Evolutionary conservation across 192 early-diverging fungal genomes (phyloP).

Genomic region (Spizellomyces sp.): DNA sequence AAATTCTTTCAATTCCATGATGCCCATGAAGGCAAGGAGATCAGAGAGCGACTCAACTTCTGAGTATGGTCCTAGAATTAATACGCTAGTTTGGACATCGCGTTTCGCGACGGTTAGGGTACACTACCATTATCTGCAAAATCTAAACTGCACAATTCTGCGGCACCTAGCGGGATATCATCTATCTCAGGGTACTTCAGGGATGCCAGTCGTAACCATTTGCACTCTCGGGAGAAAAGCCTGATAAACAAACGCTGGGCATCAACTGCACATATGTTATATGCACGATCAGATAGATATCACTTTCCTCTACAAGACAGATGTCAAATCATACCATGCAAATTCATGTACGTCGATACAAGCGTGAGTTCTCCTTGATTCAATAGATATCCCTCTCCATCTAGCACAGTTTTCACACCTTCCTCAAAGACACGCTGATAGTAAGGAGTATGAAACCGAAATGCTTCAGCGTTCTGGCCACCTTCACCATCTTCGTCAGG

Average conservation of each 20-base stretch:
- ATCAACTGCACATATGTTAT: not conserved
- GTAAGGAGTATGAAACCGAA: constrained; percentile 5
- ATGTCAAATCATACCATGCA: too few species aligned
- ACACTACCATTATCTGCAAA: not conserved
- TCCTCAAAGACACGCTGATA: constrained; percentile 32
- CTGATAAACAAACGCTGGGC: constrained; percentile 5
- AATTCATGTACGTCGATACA: not conserved
- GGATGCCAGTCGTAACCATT: constrained; percentile 15
- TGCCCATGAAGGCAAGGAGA: constrained; percentile 7
- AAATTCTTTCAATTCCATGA: constrained; percentile 10
- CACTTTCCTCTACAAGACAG: not conserved
- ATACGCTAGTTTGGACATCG: too few species aligned
- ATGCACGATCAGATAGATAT: constrained; percentile 3
- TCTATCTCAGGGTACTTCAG: constrained; percentile 25
- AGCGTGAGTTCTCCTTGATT: not conserved
- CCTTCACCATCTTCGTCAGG: not conserved
- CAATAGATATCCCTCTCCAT: constrained; percentile 16
- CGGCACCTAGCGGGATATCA: not conserved
- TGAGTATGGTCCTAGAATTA: too few species aligned
- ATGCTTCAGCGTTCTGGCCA: not conserved
- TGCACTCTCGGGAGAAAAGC: constrained; percentile 19
- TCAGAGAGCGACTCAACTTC: not conserved
- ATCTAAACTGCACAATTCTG: not conserved
- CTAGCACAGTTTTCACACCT: constrained; percentile 6
- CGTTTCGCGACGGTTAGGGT: too few species aligned